Evolutionary conservation across 2,329 filamentous ascomycete species (phyloP), one percentile per base, ranked within the genome.

Genomic region (Cercospora janseana): DNA sequence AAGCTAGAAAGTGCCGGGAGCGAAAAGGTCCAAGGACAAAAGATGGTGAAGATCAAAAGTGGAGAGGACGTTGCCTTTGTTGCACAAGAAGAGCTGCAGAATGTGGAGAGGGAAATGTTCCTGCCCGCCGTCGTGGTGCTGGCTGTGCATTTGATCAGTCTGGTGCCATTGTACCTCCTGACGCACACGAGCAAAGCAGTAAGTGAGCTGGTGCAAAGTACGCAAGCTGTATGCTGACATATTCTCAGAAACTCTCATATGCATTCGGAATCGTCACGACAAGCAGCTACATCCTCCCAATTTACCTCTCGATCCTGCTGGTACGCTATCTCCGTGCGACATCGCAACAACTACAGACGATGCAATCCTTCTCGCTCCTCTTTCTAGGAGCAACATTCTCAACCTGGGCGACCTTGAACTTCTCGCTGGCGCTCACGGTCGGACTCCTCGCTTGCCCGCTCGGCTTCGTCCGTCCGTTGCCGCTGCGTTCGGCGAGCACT

Each of bases 371-470:
- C 74, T 95, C 90, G 4, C 81, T 97, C n/a, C 82, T 98, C 9
- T 77, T 95, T 7, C 80, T 97, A 0, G 93, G 93, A 62, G 88
- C 96, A 75, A 91, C 89, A 62, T 82, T 98, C 57, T 91, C 91
- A 9, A 86, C 91, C 1, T 85, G 98, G 9, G 92, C 93, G 2
- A 98, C 92, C 0, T 80, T 98, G 44, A 98, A 98, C 72, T 98
- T 98, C 76, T 90, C 87, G 3, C 83, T 96, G 10, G 85, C 89
- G 40, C 85, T 97, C 66, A 75, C 95, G 28, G 76, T 96, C 43
- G 93, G 93, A 28, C 73, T 97, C 2, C 73, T 92, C 37, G 83
- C 88, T 34, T 75, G 81, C 3, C 92, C 92, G 0, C 75, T 97
- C 10, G 85, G 83, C n/a, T 96, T 95, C 66, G 75, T 85, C 13